Base-by-base conservation (phyloP, 345 rosid genomes). In the Eutrema heterophyllum region DNA sequence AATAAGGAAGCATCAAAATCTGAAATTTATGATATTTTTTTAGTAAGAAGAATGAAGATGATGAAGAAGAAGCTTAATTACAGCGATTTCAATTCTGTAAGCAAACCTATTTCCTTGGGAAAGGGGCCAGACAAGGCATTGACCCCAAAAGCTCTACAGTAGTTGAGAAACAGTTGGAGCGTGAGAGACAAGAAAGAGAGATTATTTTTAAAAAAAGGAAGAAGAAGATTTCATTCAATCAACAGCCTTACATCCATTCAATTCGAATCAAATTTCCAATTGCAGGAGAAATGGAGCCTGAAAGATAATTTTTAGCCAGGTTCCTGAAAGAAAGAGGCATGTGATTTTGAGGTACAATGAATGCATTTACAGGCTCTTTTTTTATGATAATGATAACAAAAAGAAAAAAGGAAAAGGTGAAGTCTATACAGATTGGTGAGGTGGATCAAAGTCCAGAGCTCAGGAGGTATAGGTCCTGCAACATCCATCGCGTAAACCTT, bases 71-170 rank as follows among this genome's bases (percentile, higher is more conserved):
- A 58, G 71, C 89, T 4, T 2, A 27, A 27, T 82, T 83, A 88
- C 96, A 90, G 44, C 9, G 9, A 30, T 49, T 49, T 54, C 52
- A 86, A 72, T 40, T 83, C 82, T 5, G 85, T 76, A 71, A 88
- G 93, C 74, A 68, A 45, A 40, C 96, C 93, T 49, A 88, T 75
- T 81, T 88, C 93, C 65, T 68, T 79, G 6, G 93, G 96, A 46
- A 90, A 65, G 68, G 86, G 84, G 49, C 91, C 96, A 4, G 86
- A 85, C 53, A 86, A 58, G 2, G 88, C 78, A 82, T 90, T 86
- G 48, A 74, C 75, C 52, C 85, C 87, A 63, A 90, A 0, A 65
- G 2, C 49, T 86, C 96, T 92, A 26, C 13, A 27, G 10, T 29
- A 13, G 5, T 13, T 36, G 48, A 53, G 3, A 62, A 11, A 30